These are phyloP conservation scores for Cyclotella distinguenda DNA, from an alignment of 108 stramenopile species.

Conservation along the genomic window DNA sequence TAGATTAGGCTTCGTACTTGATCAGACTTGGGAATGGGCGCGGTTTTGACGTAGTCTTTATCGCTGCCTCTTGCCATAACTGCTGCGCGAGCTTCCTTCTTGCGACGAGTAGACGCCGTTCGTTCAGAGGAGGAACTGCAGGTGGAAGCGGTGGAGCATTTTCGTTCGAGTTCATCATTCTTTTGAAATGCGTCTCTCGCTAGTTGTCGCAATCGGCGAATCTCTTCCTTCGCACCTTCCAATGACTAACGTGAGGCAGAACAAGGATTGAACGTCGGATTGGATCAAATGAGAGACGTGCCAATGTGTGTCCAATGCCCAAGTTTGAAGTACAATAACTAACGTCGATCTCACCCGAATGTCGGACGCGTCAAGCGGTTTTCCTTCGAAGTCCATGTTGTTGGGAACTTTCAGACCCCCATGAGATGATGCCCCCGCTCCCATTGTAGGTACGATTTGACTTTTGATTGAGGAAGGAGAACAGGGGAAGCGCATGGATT, in stretches of 20 bases:
- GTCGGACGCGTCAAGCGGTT: slow-evolving; percentile 37
- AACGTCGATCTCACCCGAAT: slow-evolving; percentile 12
- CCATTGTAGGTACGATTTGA: slow-evolving; percentile 18
- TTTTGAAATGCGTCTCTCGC: slow-evolving; percentile 35
- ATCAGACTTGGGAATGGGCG: slow-evolving; percentile 61
- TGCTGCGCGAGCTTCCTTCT: slow-evolving; percentile 47
- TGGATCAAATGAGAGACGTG: neutral
- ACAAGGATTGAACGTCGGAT: neutral
- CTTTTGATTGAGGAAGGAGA: neutral
- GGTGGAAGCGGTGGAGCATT: slow-evolving; percentile 10
- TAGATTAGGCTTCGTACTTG: slow-evolving; percentile 60
- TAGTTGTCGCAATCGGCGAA: slow-evolving; percentile 34
- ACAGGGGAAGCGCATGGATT: slow-evolving; percentile 14
- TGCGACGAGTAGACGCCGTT: slow-evolving; percentile 13
- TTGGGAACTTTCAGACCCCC: slow-evolving; percentile 2
- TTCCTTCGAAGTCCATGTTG: slow-evolving; percentile 14
- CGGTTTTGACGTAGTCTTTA: slow-evolving; percentile 41
- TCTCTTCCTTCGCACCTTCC: slow-evolving; percentile 50
- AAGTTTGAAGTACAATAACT: neutral
- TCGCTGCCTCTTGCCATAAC: slow-evolving; percentile 41
- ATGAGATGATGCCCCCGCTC: slow-evolving; percentile 34
- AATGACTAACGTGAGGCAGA: slow-evolving; percentile 14
- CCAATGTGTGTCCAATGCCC: neutral
- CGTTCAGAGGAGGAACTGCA: slow-evolving; percentile 6
- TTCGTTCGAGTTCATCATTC: slow-evolving; percentile 25